Conservation (phyloP, 306 rosid species). For the Casuarina glauca region DNA sequence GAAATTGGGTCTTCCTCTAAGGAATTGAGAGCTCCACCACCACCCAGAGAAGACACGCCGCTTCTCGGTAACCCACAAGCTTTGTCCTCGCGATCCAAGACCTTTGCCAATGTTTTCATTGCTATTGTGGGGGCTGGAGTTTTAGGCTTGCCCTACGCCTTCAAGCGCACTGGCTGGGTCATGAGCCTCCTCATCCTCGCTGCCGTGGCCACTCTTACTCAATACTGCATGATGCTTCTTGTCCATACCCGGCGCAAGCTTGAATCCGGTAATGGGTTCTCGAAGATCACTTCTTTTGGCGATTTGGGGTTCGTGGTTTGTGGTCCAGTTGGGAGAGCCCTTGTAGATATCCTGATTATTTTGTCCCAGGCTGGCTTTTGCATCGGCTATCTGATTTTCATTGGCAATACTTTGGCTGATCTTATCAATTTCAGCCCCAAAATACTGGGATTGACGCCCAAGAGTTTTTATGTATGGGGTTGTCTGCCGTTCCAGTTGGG, state of each 20-base stretch:
- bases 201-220: conserved; percentile 44
- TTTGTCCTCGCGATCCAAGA: conserved; percentile 45
- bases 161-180: conserved; percentile 57
- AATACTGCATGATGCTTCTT: conserved; percentile 59
- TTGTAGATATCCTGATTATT: conserved; percentile 45
- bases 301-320: conserved; percentile 52
- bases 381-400: conserved; percentile 51
- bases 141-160: conserved; percentile 57
- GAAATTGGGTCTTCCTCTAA: conserved; percentile 34
- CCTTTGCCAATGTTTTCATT: conserved; percentile 63
- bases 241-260: conserved; percentile 52
- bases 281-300: conserved; percentile 48
- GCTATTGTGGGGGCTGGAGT: conserved; percentile 62
- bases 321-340: conserved; percentile 38
- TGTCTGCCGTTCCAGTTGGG: conserved; percentile 58
- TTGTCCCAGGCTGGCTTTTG: conserved; percentile 56
- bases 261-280: conserved; percentile 30
- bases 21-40: conserved; percentile 23
- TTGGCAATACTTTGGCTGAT: conserved; percentile 47
- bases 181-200: conserved; percentile 41
- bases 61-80: conserved; percentile 34
- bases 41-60: conserved; percentile 49
- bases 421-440: conserved; percentile 25
- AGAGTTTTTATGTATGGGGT: conserved; percentile 46
- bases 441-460: conserved; percentile 37